phyloP scores from a whole-genome alignment of 2,329 filamentous ascomycete species.

The Colletotrichum karsti region DNA sequence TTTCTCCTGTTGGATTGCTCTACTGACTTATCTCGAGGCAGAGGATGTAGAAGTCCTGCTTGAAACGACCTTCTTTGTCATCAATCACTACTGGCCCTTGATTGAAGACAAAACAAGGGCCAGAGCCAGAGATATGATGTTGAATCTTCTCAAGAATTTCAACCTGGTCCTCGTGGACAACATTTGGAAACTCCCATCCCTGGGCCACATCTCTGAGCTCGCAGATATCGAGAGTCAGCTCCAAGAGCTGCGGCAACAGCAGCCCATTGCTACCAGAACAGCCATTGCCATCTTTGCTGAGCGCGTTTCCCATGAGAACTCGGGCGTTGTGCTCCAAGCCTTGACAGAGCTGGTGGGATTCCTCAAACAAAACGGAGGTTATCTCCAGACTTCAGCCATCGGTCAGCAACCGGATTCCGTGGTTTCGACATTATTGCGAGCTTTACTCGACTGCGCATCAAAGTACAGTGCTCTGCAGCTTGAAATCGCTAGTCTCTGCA shows the following conservation, averaged over 20 bases:
- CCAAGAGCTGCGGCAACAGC: constrained; percentile 63
- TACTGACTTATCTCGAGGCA: constrained; percentile 78
- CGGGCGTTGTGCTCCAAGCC: constrained; percentile 84
- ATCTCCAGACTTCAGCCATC: constrained; percentile 80
- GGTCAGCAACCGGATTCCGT: constrained; percentile 85
- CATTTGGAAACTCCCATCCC: constrained; percentile 80
- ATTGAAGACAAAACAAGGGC: constrained; percentile 70
- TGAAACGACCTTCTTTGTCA: constrained; percentile 89
- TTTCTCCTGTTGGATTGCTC: constrained; percentile 84
- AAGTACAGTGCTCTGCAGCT: constrained; percentile 76
- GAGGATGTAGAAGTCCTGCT: constrained; percentile 83
- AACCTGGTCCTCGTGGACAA: constrained; percentile 68
- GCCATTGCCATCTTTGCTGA: constrained; percentile 69
- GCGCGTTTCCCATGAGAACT: constrained; percentile 84
- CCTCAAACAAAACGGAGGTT: constrained; percentile 76
- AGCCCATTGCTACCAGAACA: constrained; percentile 62
- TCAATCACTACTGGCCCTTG: constrained; percentile 79
- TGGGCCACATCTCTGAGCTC: constrained; percentile 76
- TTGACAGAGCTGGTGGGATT: constrained; percentile 80
- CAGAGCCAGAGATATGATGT: constrained; percentile 70
- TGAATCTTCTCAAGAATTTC: constrained; percentile 71
- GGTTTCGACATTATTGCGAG: constrained; percentile 75
- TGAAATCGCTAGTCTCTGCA: constrained; percentile 77
- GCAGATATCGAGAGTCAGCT: constrained; percentile 74
- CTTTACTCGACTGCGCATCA: constrained; percentile 85